phyloP scores from a whole-genome alignment of 1,284 basidiomycete species.

The Apiotrichum akiyoshidainum region DNA sequence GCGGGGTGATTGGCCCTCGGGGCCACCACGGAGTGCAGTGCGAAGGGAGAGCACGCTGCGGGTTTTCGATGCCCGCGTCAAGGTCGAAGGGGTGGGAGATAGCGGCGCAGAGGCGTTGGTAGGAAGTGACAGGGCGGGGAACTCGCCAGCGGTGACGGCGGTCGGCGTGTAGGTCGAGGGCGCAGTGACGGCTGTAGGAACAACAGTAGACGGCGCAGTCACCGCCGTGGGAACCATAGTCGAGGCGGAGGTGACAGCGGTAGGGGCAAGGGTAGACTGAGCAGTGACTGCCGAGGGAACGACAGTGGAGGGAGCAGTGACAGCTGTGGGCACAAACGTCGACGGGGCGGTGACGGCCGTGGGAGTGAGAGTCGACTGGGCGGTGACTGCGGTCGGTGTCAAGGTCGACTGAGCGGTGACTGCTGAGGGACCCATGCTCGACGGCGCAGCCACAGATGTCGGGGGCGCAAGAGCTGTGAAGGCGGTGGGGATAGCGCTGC shows the following conservation, averaged over 20 bases:
- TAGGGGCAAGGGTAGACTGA: not conserved
- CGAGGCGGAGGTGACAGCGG: not conserved
- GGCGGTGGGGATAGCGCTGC: not conserved
- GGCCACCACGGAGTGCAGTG: not conserved
- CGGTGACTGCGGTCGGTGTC: not conserved
- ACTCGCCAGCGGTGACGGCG: not conserved
- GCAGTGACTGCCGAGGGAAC: not conserved
- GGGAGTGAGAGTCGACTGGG: not conserved
- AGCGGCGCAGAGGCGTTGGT: not conserved
- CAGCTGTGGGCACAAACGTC: not conserved
- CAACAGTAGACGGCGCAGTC: not conserved
- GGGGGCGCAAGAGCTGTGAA: not conserved
- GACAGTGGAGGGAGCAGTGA: not conserved
- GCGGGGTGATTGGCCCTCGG: not conserved
- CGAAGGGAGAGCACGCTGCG: conserved; percentile 3
- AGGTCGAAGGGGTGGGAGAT: not conserved
- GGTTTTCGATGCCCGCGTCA: not conserved
- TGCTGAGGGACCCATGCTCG: not conserved
- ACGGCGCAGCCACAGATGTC: not conserved
- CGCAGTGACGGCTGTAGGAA: not conserved
- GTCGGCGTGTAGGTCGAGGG: not conserved
- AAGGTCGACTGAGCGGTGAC: not conserved
- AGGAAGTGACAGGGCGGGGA: conserved; percentile 5
- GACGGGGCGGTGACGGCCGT: not conserved
- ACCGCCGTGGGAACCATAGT: not conserved